Base-by-base conservation (phyloP, 2,329 filamentous ascomycete genomes). In the Colletotrichum viniferum region DNA sequence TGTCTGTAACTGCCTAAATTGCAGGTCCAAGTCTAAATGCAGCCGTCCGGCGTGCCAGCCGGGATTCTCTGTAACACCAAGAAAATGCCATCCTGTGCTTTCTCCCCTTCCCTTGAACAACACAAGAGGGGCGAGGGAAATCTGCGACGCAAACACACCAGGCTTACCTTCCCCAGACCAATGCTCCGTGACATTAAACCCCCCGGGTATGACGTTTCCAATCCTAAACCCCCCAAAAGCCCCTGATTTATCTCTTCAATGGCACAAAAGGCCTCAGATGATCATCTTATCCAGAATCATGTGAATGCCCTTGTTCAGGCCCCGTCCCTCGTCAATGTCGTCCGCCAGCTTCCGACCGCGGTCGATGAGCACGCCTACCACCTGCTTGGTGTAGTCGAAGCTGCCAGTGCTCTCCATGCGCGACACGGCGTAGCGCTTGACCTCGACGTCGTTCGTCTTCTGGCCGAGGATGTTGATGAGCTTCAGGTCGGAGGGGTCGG, bases 401-500 rank as follows among this genome's bases (percentile, higher is more conserved):
- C 94, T 98, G 48, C 96, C 96, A 1, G 94, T 97, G 77, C 90
- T 88, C 84, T 98, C 93, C 95, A 99, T 98, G 83, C 98, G 98
- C 61, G 89, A 89, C 24, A 98, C 93, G 4, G 97, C 97, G 83
- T 98, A 98, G 76, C 92, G 88, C 88, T 98, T 98, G 69, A 98
- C 95, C 81, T 96, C 94, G 62, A 95, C 92, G 80, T 98, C 94
- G 24, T 89, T 90, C 1, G 96, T 96, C 85, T 96, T 96, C 84
- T 98, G 96, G 85, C 95, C 95, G 56, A 98, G 88, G 71, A 98
- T 98, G 82, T 97, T 98, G 83, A 98, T 91, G 71, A 99, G 90
- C 81, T 97, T 93, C 79, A 94, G 88, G 82, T 96, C 94, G 34
- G 87, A 85, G 21, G 91, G 94, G 82, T 96, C 91, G 75, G 93